Conservation (phyloP, 2,329 filamentous ascomycete species). For the Scedosporium boydii region DNA sequence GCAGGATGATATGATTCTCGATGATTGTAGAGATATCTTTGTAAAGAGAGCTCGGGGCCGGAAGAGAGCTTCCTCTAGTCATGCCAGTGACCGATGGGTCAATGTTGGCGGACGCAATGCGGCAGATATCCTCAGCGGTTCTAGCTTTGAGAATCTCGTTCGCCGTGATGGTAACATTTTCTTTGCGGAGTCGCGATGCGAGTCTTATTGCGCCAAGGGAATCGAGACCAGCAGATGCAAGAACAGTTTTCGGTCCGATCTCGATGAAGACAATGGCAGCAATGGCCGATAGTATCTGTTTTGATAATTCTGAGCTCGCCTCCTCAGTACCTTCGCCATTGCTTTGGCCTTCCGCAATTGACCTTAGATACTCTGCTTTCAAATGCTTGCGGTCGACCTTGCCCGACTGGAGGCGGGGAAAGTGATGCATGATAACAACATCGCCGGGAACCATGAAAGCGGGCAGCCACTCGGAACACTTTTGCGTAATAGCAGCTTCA, state of each 20-base stretch:
- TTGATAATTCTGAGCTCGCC: background rate
- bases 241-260: constrained; percentile 26
- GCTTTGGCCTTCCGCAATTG: constrained; percentile 3
- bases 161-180: constrained; percentile 46
- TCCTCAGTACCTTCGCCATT: background rate
- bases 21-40: background rate
- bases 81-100: background rate
- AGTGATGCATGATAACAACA: constrained; percentile 49
- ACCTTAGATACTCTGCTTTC: constrained; percentile 34
- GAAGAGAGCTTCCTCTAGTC: background rate
- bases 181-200: constrained; percentile 51
- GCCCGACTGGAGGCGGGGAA: constrained; percentile 72
- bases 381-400: constrained; percentile 68
- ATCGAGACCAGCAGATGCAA: constrained; percentile 52
- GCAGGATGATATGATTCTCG: background rate
- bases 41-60: background rate
- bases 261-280: constrained; percentile 27
- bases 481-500: constrained; percentile 37
- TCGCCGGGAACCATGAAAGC: constrained; percentile 76
- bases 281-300: constrained; percentile 29
- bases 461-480: constrained; percentile 68
- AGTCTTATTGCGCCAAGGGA: constrained; percentile 43
- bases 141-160: constrained; percentile 51
- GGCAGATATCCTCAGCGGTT: constrained; percentile 20
- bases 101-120: background rate